These are phyloP conservation scores for Oryza meyeriana DNA, from an alignment of 176 grass and related monocot genomes.

Conservation along the genomic window DNA sequence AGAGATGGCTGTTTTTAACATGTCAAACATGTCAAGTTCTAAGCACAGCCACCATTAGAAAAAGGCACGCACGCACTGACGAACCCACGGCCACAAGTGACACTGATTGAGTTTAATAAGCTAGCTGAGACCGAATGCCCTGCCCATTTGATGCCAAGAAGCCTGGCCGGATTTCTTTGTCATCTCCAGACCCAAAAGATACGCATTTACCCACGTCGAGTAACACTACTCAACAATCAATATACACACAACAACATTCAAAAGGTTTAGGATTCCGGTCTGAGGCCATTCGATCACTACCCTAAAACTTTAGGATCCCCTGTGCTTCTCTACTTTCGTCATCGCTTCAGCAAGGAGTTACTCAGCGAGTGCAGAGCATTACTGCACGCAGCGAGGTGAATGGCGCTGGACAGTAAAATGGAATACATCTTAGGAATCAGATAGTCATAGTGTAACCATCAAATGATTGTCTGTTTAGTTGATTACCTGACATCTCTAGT, in stretches of 20 bases:
- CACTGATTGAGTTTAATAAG: too few relatives aligned
- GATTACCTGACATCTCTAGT: slow-evolving; percentile 14
- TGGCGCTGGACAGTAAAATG: neutral
- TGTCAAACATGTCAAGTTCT: too few relatives aligned
- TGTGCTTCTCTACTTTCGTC: neutral
- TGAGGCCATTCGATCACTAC: too few relatives aligned
- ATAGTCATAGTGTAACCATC: neutral
- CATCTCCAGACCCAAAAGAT: neutral
- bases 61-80: too few relatives aligned
- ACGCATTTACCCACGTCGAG: neutral
- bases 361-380: neutral
- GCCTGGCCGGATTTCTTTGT: neutral
- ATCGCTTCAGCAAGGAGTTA: neutral
- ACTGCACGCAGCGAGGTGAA: neutral
- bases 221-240: neutral
- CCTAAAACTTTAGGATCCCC: neutral
- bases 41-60: neutral
- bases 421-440: neutral
- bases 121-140: neutral
- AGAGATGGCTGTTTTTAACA: too few relatives aligned
- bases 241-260: neutral
- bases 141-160: neutral
- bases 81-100: neutral
- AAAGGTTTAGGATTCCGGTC: too few relatives aligned
- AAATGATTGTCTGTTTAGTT: neutral